Evolutionary conservation across 2,329 filamentous ascomycete species (phyloP).

Genomic region (Hypomyces rosellus): DNA sequence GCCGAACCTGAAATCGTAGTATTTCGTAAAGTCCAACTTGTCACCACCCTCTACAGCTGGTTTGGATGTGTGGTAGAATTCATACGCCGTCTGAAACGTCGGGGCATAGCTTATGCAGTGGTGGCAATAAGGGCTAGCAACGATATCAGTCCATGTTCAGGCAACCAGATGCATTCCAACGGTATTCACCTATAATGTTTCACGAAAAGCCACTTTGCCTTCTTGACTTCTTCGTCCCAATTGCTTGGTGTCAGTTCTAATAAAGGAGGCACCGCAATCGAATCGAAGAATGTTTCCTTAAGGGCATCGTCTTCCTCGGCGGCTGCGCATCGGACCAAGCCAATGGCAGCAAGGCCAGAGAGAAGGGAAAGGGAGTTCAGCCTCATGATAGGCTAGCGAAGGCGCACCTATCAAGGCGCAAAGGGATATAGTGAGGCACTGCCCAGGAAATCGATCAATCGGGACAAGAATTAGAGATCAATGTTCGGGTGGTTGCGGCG

Average conservation of each 20-base stretch:
- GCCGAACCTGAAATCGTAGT: conserved; percentile 86
- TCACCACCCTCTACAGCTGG: conserved; percentile 52
- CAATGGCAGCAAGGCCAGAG: conserved; percentile 33
- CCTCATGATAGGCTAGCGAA: conserved; percentile 24
- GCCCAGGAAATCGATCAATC: background rate
- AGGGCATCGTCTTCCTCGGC: conserved; percentile 24
- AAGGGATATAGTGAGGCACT: background rate
- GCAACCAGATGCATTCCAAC: too few species aligned
- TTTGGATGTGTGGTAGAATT: conserved; percentile 87
- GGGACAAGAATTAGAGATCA: background rate
- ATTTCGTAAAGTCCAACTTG: conserved; percentile 62
- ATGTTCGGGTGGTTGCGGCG: background rate
- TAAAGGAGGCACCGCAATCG: conserved; percentile 58
- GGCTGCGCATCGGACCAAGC: conserved; percentile 10
- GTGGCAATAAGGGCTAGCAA: conserved; percentile 49
- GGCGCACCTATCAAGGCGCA: background rate
- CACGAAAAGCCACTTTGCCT: conserved; percentile 47
- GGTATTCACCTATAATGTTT: conserved; percentile 60
- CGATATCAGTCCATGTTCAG: background rate
- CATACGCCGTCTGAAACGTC: conserved; percentile 85
- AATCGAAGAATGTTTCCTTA: conserved; percentile 57
- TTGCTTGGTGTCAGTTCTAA: conserved; percentile 52
- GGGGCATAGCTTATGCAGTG: conserved; percentile 80
- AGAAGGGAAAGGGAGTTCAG: conserved; percentile 38
- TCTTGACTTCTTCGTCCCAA: conserved; percentile 50